Evolutionary conservation across 192 early-diverging fungal genomes (phyloP).

Genomic region (Backusella liffmaniae): DNA sequence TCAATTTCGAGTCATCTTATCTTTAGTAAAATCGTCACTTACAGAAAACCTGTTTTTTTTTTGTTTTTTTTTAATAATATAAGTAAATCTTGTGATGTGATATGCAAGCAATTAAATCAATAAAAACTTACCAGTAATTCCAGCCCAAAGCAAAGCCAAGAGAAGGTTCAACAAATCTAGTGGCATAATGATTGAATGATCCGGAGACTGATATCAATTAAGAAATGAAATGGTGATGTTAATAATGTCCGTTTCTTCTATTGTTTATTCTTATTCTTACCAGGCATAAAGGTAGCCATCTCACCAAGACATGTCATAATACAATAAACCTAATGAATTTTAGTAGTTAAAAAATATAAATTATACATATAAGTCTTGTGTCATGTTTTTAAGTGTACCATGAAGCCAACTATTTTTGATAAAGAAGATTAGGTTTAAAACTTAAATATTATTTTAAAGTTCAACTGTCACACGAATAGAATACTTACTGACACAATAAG

Average conservation of each 20-base stretch:
- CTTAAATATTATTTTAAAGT: neutral
- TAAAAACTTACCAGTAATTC: slow-evolving; percentile 54
- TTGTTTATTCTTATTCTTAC: neutral
- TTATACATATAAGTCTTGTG: neutral
- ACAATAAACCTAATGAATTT: slow-evolving; percentile 51
- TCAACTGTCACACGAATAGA: neutral
- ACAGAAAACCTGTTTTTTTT: slow-evolving; percentile 7
- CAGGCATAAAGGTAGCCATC: slow-evolving; percentile 79
- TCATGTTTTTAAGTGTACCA: slow-evolving; percentile 10
- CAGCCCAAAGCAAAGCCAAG: slow-evolving; percentile 68
- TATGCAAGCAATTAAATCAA: neutral
- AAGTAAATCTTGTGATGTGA: neutral
- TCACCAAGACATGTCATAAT: slow-evolving; percentile 83
- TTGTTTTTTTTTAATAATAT: no score
- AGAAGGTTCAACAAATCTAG: slow-evolving; percentile 76
- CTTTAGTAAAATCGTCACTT: slow-evolving; percentile 36
- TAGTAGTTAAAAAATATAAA: neutral
- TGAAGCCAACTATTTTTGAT: slow-evolving; percentile 26
- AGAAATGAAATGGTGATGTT: neutral
- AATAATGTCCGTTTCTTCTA: neutral
- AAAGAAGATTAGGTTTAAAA: neutral
- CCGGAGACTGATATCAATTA: slow-evolving; percentile 48
- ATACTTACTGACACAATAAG: slow-evolving; percentile 46
- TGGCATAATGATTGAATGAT: slow-evolving; percentile 70
- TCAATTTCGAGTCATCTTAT: neutral